These are phyloP conservation scores for Psilocybe cubensis DNA, from an alignment of 768 basidiomycete genomes.

Conservation along the genomic window DNA sequence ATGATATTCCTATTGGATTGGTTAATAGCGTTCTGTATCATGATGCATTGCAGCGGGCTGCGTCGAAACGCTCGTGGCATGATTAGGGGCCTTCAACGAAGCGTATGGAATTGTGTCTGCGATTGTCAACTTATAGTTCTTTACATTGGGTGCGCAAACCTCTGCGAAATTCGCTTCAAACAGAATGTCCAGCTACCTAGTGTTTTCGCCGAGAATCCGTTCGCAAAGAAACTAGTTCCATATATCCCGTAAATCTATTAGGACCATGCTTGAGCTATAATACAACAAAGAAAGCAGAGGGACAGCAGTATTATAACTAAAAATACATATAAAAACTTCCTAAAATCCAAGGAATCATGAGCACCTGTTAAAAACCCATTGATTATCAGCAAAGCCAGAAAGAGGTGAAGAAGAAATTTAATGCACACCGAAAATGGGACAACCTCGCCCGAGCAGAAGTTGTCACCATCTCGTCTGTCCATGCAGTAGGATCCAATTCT, in stretches of 20 bases:
- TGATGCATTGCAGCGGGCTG: constrained; percentile 12
- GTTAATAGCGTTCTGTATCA: constrained; percentile 76
- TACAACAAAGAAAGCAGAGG: constrained; percentile 15
- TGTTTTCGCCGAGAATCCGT: too few relatives aligned
- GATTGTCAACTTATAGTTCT: too few relatives aligned
- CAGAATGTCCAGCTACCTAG: too few relatives aligned
- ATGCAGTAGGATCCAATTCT: not conserved
- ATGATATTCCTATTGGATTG: constrained; percentile 82
- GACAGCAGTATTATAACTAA: constrained; percentile 5
- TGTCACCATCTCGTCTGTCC: constrained; percentile 16
- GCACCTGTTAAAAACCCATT: too few relatives aligned
- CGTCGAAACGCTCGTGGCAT: not conserved
- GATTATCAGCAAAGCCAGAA: too few relatives aligned
- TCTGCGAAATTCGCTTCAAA: too few relatives aligned
- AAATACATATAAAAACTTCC: not conserved
- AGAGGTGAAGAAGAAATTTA: not conserved
- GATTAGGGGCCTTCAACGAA: not conserved
- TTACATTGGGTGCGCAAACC: too few relatives aligned
- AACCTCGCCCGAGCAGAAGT: constrained; percentile 15
- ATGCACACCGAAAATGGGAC: constrained; percentile 23
- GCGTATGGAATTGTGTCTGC: not conserved
- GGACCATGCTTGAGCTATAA: constrained; percentile 5
- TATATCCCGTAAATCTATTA: not conserved
- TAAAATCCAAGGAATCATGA: not conserved
- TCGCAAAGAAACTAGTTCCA: too few relatives aligned